These are phyloP conservation scores for Purshia tridentata DNA, from an alignment of 306 rosid genomes.

Conservation along the genomic window DNA sequence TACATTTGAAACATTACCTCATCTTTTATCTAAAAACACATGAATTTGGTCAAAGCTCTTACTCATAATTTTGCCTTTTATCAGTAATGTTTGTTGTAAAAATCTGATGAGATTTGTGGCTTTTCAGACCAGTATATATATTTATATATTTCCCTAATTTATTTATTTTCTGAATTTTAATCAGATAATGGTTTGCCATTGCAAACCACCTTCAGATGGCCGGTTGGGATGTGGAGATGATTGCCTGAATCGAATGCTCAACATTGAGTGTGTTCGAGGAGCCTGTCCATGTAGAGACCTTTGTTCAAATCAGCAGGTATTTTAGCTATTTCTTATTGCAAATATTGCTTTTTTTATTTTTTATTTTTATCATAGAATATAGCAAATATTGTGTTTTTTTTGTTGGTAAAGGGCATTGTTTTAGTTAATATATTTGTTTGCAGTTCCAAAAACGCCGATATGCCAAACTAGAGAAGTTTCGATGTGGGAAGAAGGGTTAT, in stretches of 20 bases:
- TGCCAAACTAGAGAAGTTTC: constrained; percentile 75
- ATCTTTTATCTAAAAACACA: background rate
- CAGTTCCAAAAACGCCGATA: constrained; percentile 94
- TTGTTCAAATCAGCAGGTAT: constrained; percentile 98
- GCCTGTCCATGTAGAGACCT: constrained; percentile 88
- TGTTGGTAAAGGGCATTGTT: constrained; percentile 30
- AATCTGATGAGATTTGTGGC: constrained; percentile 12
- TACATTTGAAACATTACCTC: background rate
- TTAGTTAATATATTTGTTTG: constrained; percentile 33
- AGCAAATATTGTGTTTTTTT: background rate
- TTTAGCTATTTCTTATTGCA: constrained; percentile 18
- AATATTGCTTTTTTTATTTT: background rate
- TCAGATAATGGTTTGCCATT: constrained; percentile 96
- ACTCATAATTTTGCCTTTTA: background rate
- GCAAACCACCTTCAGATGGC: constrained; percentile 60
- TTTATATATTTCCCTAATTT: constrained; percentile 9
- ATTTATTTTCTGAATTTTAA: constrained; percentile 26
- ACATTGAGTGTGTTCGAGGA: constrained; percentile 85
- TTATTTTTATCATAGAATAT: background rate
- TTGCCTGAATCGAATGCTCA: constrained; percentile 92
- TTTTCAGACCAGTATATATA: constrained; percentile 4
- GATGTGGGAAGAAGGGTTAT: constrained; percentile 88
- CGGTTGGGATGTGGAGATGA: constrained; percentile 88
- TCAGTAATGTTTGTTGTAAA: constrained; percentile 2
- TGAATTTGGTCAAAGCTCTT: background rate